Percentiles rank a stretch among this genome's conserved stretches.
Conservation (phyloP, 1,139 yeast species). For the Geotrichum reessii region DNA sequence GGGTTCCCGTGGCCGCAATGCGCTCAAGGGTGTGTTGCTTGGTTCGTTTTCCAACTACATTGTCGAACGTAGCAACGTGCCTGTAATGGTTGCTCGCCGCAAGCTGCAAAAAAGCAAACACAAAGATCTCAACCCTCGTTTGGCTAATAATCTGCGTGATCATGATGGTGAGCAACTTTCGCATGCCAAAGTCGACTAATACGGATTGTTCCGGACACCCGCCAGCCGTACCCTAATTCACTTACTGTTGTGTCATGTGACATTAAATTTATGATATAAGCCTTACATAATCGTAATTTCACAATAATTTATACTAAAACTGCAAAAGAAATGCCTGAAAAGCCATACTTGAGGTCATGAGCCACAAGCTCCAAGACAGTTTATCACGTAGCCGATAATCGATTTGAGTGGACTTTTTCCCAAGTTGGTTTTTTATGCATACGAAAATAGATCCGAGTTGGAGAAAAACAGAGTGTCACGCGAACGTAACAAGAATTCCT, state of each 20-base stretch:
- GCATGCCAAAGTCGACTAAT: neutral
- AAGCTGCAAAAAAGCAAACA: constrained; percentile 2
- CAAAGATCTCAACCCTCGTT: neutral
- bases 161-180: neutral
- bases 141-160: neutral
- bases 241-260: neutral
- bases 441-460: too few species aligned
- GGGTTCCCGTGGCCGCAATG: constrained; percentile 6
- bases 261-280: neutral
- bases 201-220: neutral
- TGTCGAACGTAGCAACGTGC: constrained; percentile 5
- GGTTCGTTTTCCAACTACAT: constrained; percentile 5
- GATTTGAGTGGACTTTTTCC: too few species aligned
- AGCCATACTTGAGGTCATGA: too few species aligned
- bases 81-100: constrained; percentile 6
- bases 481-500: too few species aligned
- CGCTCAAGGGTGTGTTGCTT: neutral
- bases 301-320: too few species aligned
- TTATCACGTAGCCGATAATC: too few species aligned
- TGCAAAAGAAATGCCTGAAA: too few species aligned
- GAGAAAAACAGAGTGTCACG: too few species aligned
- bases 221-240: neutral
- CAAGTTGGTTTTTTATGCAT: too few species aligned
- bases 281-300: neutral
- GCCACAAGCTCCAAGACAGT: too few species aligned